phyloP scores from a whole-genome alignment of 352 stramenopile genomes.

The Thalassiosira mediterranea region DNA sequence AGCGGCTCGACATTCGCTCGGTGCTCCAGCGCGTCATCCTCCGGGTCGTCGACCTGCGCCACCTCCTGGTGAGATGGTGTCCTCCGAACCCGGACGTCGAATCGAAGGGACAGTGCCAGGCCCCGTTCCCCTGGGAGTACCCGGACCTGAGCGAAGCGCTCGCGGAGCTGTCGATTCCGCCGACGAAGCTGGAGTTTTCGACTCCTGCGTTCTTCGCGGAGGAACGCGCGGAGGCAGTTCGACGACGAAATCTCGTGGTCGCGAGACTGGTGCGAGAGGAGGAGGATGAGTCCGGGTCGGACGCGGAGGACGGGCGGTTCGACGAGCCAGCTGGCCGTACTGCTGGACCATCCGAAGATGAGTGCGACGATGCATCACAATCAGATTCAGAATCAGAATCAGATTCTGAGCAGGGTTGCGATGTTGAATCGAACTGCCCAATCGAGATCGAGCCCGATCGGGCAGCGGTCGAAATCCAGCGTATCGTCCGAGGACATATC shows the following conservation, averaged over 20 bases:
- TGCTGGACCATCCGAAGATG: not conserved
- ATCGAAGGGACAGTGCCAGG: constrained; percentile 80
- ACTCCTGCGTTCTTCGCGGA: constrained; percentile 91
- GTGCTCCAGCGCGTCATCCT: constrained; percentile 90
- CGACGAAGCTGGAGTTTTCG: constrained; percentile 89
- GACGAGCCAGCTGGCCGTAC: constrained; percentile 9
- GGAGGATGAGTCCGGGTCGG: constrained; percentile 18
- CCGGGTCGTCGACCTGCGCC: constrained; percentile 68
- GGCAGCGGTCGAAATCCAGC: constrained; percentile 89
- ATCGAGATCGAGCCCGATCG: constrained; percentile 23
- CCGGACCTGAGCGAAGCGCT: constrained; percentile 92
- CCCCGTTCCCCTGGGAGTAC: constrained; percentile 93
- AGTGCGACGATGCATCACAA: not conserved
- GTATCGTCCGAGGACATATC: constrained; percentile 88
- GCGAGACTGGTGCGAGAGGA: constrained; percentile 88
- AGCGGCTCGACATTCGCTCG: constrained; percentile 91
- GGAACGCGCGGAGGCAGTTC: constrained; percentile 81
- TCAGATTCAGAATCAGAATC: not conserved
- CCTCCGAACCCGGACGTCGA: constrained; percentile 89
- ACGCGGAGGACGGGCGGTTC: constrained; percentile 37
- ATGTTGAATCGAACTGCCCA: not conserved
- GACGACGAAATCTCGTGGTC: constrained; percentile 87
- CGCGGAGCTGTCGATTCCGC: constrained; percentile 91
- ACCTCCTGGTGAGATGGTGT: constrained; percentile 93
- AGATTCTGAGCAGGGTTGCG: not conserved